These are phyloP conservation scores for Pythium utonaiense DNA, from an alignment of 352 stramenopile species.

Conservation along the genomic window DNA sequence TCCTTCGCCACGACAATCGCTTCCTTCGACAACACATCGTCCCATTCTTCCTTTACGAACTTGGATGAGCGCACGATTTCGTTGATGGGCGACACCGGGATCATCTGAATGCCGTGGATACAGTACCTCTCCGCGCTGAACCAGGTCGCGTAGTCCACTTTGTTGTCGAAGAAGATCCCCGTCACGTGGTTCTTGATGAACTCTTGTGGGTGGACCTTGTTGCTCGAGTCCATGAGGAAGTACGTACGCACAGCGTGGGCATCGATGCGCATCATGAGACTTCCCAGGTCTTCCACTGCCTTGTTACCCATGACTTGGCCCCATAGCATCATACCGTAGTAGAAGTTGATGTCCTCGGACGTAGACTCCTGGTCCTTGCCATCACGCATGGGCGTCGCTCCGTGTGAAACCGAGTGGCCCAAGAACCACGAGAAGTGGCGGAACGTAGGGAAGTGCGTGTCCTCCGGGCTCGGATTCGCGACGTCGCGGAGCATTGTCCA, in stretches of 20 bases:
- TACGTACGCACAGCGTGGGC: slow-evolving; percentile 61
- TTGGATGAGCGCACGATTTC: slow-evolving; percentile 52
- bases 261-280: slow-evolving; percentile 69
- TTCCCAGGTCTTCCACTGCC: slow-evolving; percentile 62
- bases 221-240: slow-evolving; percentile 58
- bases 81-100: slow-evolving; percentile 67
- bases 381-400: slow-evolving; percentile 49
- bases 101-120: slow-evolving; percentile 83
- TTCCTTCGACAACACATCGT: slow-evolving; percentile 64
- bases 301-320: slow-evolving; percentile 51
- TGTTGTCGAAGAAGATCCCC: slow-evolving; percentile 82
- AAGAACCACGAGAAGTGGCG: slow-evolving; percentile 76
- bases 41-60: slow-evolving; percentile 76
- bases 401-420: slow-evolving; percentile 74
- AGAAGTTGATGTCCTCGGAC: slow-evolving; percentile 80
- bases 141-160: slow-evolving; percentile 70
- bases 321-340: slow-evolving; percentile 79
- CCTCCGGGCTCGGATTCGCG: slow-evolving; percentile 48
- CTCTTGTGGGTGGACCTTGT: slow-evolving; percentile 55
- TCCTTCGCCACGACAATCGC: slow-evolving; percentile 37
- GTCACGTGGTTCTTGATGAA: slow-evolving; percentile 73
- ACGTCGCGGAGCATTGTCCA: slow-evolving; percentile 71
- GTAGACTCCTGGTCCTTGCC: slow-evolving; percentile 77
- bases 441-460: slow-evolving; percentile 60
- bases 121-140: slow-evolving; percentile 62